Evolutionary conservation across 2,329 filamentous ascomycete genomes (phyloP).

Genomic region (Cadophora sp.): DNA sequence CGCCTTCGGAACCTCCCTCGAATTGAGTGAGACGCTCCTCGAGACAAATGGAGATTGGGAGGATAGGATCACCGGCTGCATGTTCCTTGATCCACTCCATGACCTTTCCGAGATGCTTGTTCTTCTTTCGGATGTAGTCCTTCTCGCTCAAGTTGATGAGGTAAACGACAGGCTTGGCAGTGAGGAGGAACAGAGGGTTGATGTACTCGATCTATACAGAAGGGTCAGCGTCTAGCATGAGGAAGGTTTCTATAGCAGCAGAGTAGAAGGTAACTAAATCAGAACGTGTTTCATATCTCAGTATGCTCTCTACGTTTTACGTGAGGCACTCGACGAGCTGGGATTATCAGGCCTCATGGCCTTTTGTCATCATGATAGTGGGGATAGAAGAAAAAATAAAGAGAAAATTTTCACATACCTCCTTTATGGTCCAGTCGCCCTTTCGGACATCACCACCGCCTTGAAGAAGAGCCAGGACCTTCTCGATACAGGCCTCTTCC

Average conservation of each 20-base stretch:
- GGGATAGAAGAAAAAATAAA: conserved; percentile 33
- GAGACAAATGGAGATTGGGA: conserved; percentile 90
- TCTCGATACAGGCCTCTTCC: conserved; percentile 92
- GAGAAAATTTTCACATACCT: conserved; percentile 70
- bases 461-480: conserved; percentile 82
- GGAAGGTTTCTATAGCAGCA: conserved; percentile 36
- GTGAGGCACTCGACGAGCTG: conserved; percentile 98
- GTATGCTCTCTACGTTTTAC: conserved; percentile 76
- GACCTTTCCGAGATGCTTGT: conserved; percentile 95
- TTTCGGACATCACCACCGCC: conserved; percentile 94
- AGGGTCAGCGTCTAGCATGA: conserved; percentile 33
- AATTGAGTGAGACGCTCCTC: conserved; percentile 90
- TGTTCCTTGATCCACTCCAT: conserved; percentile 96
- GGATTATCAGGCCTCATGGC: conserved; percentile 93
- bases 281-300: conserved; percentile 74
- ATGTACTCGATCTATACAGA: conserved; percentile 85
- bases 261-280: conserved; percentile 35
- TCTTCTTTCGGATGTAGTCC: conserved; percentile 98
- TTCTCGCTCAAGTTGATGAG: conserved; percentile 96
- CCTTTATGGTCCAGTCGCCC: conserved; percentile 87
- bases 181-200: conserved; percentile 93
- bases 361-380: conserved; percentile 94
- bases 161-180: conserved; percentile 96
- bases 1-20: conserved; percentile 65
- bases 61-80: conserved; percentile 84